Conservation (phyloP, 768 basidiomycete species). For the Leccinum variicolor region DNA sequence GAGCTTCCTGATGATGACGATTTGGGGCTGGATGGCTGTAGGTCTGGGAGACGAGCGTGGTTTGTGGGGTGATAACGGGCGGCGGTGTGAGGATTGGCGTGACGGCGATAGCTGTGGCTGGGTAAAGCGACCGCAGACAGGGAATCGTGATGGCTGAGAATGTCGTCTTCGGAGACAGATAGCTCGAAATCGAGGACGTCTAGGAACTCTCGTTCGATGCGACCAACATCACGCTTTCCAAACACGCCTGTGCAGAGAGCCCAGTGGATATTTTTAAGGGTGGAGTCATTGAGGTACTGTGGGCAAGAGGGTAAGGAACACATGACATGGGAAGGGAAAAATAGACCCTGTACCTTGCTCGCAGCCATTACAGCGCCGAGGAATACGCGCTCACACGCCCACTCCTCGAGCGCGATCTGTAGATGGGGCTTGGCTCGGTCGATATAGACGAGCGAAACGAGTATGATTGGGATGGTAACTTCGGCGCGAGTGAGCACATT, state of each 20-base stretch:
- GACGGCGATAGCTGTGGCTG: conserved; percentile 25
- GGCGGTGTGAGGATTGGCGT: conserved; percentile 21
- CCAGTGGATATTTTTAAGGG: conserved; percentile 90
- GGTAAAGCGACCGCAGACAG: conserved; percentile 30
- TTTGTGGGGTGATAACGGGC: conserved; percentile 15
- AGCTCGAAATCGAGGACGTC: conserved; percentile 79
- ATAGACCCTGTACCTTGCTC: conserved; percentile 57
- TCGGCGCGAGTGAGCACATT: conserved; percentile 73
- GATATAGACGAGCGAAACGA: conserved; percentile 74
- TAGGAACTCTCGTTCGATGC: conserved; percentile 80
- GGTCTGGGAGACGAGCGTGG: conserved; percentile 36
- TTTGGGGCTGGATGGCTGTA: conserved; percentile 41
- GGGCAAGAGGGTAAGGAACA: conserved; percentile 2
- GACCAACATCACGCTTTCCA: conserved; percentile 75
- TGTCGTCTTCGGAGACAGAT: conserved; percentile 57
- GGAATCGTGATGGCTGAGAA: conserved; percentile 45
- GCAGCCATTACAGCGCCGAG: conserved; percentile 86
- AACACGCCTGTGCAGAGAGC: conserved; percentile 81
- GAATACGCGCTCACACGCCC: conserved; percentile 89
- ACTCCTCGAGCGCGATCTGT: conserved; percentile 77
- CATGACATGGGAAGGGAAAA: conserved; percentile 18
- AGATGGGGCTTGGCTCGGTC: conserved; percentile 74
- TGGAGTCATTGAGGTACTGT: conserved; percentile 84
- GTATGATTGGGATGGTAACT: conserved; percentile 64
- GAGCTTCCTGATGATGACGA: conserved; percentile 36